A percentile compares a stretch with the other conserved stretches of the same genome.
These are phyloP conservation scores for Dendrobium huoshanense DNA, from an alignment of 106 monocot species.

Conservation along the genomic window DNA sequence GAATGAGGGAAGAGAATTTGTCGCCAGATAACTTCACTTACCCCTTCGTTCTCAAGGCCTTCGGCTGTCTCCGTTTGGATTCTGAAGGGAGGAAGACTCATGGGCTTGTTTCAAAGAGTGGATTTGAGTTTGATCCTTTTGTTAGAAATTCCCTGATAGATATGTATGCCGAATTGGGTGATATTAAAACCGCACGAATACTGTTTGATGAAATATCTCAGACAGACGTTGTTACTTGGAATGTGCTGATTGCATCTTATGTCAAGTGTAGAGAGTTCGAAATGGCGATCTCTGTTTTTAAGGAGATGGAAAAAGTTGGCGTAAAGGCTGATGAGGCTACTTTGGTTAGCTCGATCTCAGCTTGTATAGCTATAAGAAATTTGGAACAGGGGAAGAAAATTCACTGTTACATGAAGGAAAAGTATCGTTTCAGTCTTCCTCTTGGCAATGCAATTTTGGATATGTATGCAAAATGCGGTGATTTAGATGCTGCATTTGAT, in stretches of 20 bases:
- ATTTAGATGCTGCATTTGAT: constrained; percentile 11
- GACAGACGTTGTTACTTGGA: constrained; percentile 29
- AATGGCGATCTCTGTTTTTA: constrained; percentile 26
- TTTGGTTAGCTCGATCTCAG: constrained; percentile 40
- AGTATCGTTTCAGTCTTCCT: constrained; percentile 13
- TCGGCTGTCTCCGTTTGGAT: constrained; percentile 13
- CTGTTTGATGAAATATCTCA: constrained; percentile 33
- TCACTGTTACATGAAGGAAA: constrained; percentile 17
- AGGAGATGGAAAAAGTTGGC: constrained; percentile 19
- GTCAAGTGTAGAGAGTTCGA: constrained; percentile 30
- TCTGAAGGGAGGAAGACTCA: constrained; percentile 23
- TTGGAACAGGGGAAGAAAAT: constrained; percentile 32
- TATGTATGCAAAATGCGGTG: constrained; percentile 32
- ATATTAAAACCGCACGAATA: constrained; percentile 3
- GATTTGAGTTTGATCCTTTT: constrained; percentile 33
- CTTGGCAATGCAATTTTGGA: constrained; percentile 45
- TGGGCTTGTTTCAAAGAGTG: constrained; percentile 24
- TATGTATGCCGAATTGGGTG: constrained; percentile 29
- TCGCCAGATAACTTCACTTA: constrained; percentile 45
- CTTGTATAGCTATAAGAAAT: constrained; percentile 25
- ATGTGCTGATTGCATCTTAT: constrained; percentile 31
- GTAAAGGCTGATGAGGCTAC: constrained; percentile 38
- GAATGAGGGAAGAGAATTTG: constrained; percentile 18
- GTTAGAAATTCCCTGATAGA: constrained; percentile 40
- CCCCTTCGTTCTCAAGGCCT: constrained; percentile 39